These are phyloP conservation scores for Striga asiatica DNA, from an alignment of 257 asterid species.

Conservation along the genomic window DNA sequence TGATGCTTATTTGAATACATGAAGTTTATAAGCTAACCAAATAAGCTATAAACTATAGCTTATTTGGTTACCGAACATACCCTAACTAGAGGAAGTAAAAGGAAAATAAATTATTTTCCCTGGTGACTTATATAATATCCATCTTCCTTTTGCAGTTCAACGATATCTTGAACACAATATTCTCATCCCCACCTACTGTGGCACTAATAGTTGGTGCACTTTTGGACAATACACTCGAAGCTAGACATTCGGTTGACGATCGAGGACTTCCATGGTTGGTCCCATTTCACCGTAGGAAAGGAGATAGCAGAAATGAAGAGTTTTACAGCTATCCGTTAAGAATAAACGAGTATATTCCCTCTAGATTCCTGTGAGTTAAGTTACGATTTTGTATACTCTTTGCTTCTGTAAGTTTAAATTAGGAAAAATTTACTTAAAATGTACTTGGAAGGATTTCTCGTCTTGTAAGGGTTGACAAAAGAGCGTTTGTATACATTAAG, in stretches of 20 bases:
- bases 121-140: background rate
- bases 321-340: slow-evolving; percentile 80
- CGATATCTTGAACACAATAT: slow-evolving; percentile 69
- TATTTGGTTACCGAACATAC: too few species aligned
- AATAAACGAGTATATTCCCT: slow-evolving; percentile 58
- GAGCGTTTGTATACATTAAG: too few species aligned
- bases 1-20: too few species aligned
- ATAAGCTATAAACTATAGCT: too few species aligned
- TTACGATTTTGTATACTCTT: slow-evolving; percentile 25
- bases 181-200: slow-evolving; percentile 82
- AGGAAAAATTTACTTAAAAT: slow-evolving; percentile 6
- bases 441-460: slow-evolving; percentile 6
- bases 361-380: slow-evolving; percentile 53
- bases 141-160: slow-evolving; percentile 57
- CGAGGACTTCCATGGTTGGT: slow-evolving; percentile 83
- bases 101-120: background rate
- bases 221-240: slow-evolving; percentile 82
- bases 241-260: slow-evolving; percentile 37
- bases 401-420: background rate
- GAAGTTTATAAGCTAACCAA: too few species aligned
- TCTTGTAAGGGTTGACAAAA: too few species aligned
- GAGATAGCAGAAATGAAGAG: slow-evolving; percentile 84
- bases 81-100: too few species aligned
- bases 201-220: slow-evolving; percentile 56
- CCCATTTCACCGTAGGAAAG: slow-evolving; percentile 65